phyloP scores from a whole-genome alignment of 495 filamentous ascomycete species.

The Talaromyces stipitatus region DNA sequence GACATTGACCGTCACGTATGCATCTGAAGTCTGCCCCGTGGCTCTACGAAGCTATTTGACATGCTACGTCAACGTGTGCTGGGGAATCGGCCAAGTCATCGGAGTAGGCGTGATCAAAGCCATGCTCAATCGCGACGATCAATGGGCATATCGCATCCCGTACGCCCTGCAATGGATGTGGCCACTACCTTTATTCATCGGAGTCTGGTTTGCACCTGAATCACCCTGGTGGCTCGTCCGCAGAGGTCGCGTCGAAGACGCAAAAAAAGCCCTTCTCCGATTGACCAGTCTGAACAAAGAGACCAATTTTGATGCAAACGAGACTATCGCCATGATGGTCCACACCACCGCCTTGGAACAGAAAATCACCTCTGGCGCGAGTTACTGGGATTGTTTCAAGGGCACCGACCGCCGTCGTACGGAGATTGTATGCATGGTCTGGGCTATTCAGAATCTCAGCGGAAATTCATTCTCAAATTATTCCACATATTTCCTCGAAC shows the following conservation, averaged over 20 bases:
- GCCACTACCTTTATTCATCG: constrained; percentile 66
- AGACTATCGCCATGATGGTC: constrained; percentile 80
- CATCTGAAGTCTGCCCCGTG: constrained; percentile 71
- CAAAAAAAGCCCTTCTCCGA: constrained; percentile 59
- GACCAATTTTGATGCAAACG: constrained; percentile 60
- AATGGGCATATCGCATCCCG: constrained; percentile 63
- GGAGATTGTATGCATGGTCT: constrained; percentile 71
- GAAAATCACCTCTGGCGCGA: constrained; percentile 60
- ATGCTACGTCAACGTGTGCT: constrained; percentile 77
- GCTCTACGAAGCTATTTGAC: constrained; percentile 66
- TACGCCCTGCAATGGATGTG: constrained; percentile 84
- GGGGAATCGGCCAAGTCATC: constrained; percentile 72
- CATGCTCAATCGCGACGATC: constrained; percentile 47
- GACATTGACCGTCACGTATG: constrained; percentile 72
- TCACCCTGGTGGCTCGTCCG: constrained; percentile 79
- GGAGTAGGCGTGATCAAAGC: constrained; percentile 64
- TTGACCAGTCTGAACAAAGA: constrained; percentile 51
- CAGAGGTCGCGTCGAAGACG: constrained; percentile 57
- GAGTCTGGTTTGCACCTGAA: constrained; percentile 66
- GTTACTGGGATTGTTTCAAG: constrained; percentile 67
- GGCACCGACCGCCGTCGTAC: constrained; percentile 68
- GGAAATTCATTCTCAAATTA: constrained; percentile 78
- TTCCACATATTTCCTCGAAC: constrained; percentile 69
- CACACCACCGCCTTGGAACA: constrained; percentile 70
- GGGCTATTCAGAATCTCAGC: constrained; percentile 76